Conservation (phyloP, 495 filamentous ascomycete genomes). For the Amphirosellinia nigrospora region DNA sequence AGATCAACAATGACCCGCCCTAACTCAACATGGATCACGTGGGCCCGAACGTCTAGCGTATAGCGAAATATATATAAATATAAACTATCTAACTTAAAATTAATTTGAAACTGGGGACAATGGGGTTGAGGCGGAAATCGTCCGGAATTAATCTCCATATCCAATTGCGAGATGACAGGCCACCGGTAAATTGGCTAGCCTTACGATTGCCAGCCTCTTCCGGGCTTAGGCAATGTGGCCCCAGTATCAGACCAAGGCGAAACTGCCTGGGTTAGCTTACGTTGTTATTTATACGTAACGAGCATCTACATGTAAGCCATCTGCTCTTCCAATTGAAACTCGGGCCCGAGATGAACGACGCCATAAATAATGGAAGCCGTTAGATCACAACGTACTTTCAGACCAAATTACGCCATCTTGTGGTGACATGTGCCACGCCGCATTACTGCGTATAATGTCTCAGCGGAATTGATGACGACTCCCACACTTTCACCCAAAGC, state of each 20-base stretch:
- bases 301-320: not conserved
- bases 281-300: not conserved
- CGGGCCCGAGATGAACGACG: not conserved
- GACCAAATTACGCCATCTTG: slow-evolving; percentile 4
- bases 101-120: not conserved
- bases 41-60: no score
- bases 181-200: not conserved
- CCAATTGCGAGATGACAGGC: not conserved
- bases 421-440: not conserved
- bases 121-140: not conserved
- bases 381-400: slow-evolving; percentile 4
- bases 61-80: no score
- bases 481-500: not conserved
- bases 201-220: not conserved
- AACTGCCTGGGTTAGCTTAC: not conserved
- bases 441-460: not conserved
- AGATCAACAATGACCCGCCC: not conserved
- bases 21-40: not conserved
- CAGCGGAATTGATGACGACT: not conserved
- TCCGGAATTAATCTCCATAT: not conserved
- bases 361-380: not conserved
- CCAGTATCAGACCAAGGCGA: not conserved
- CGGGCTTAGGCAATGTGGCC: not conserved
- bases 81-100: not conserved
- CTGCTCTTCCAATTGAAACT: not conserved